Evolutionary conservation across 192 early-diverging fungal genomes (phyloP).

Genomic region (Coemansia sp.): DNA sequence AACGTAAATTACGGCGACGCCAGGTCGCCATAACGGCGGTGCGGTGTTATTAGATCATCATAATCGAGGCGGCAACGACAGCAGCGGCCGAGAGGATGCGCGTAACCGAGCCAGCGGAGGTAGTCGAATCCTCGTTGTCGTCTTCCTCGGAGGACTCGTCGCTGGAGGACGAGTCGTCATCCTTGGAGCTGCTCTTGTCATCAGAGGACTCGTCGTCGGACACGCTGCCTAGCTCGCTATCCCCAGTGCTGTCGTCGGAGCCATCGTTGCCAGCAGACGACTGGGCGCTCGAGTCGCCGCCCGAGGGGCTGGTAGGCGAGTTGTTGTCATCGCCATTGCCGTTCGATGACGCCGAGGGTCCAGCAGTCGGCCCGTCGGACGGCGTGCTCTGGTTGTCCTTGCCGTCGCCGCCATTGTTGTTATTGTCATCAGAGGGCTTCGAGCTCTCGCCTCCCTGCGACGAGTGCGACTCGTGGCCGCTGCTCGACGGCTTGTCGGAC

Average conservation of each 20-base stretch:
- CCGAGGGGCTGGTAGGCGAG: neutral
- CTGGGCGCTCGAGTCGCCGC: neutral
- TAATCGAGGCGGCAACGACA: conserved; percentile 14
- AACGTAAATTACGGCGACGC: neutral
- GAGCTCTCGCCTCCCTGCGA: neutral
- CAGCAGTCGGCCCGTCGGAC: neutral
- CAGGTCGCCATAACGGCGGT: neutral
- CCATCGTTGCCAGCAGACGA: neutral
- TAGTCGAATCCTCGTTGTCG: conserved; percentile 7
- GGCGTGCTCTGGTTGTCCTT: neutral
- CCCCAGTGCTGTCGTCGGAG: neutral
- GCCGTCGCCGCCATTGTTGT: too few relatives aligned
- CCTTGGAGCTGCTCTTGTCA: neutral
- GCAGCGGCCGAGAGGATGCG: conserved; percentile 34
- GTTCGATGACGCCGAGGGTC: neutral
- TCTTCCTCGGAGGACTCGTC: conserved; percentile 8
- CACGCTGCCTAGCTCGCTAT: neutral
- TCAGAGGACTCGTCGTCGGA: neutral
- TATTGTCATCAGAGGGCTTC: neutral
- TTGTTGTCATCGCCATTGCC: neutral
- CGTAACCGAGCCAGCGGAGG: conserved; percentile 10
- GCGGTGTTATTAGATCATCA: conserved; percentile 8
- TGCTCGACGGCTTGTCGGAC: neutral
- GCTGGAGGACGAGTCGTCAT: neutral
- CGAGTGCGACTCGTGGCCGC: neutral